A percentile compares a stretch with the other conserved stretches of the same genome.
Conservation (phyloP, 2,329 filamentous ascomycete species). For the Diaporthe citrichinensis region DNA sequence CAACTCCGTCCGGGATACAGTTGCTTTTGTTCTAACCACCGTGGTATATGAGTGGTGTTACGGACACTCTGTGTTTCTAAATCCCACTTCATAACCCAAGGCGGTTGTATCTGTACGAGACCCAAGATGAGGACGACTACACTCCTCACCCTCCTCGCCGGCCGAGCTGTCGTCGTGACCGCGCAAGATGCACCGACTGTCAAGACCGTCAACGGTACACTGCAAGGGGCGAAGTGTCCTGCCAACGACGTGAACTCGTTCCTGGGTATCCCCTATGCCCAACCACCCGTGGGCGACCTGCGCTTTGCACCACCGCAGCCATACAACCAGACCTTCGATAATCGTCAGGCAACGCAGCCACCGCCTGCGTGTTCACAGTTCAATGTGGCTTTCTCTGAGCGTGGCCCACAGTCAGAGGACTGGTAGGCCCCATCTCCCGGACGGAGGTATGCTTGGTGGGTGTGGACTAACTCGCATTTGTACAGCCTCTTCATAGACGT, state of each 20-base stretch:
- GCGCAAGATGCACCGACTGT: conserved; percentile 27
- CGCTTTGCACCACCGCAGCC: conserved; percentile 35
- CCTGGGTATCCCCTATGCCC: conserved; percentile 36
- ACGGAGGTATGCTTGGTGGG: neutral
- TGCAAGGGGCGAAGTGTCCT: conserved; percentile 30
- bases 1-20: neutral
- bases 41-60: neutral
- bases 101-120: neutral
- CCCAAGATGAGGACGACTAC: conserved; percentile 9
- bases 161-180: conserved; percentile 1
- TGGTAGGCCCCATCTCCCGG: conserved; percentile 24
- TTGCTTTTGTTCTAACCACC: neutral
- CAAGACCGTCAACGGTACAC: conserved; percentile 15
- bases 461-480: neutral
- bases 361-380: conserved; percentile 33
- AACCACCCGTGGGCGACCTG: conserved; percentile 29
- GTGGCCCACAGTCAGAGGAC: conserved; percentile 33
- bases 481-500: conserved; percentile 35
- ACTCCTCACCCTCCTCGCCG: conserved; percentile 5
- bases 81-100: neutral
- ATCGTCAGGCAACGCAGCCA: conserved; percentile 23
- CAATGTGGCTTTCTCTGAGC: conserved; percentile 19
- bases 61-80: neutral
- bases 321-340: conserved; percentile 23
- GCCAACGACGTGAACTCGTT: conserved; percentile 26